Evolutionary conservation across 805 yeast species (phyloP), one percentile per base, ranked within the genome.

Genomic region (Hanseniaspora guilliermondii): DNA sequence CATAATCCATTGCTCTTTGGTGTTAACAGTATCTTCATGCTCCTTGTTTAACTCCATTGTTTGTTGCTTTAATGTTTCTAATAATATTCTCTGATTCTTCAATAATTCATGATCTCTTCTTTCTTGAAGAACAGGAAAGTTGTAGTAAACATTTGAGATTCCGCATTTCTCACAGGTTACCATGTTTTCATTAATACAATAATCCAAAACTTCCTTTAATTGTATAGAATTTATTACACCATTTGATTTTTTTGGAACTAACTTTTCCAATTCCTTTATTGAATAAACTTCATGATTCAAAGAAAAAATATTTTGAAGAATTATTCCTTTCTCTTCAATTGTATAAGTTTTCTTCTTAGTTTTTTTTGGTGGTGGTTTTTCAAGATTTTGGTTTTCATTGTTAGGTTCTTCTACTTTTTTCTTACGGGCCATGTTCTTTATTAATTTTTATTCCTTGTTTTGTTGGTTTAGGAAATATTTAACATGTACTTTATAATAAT

Each of bases 81-180:
- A 33, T 3, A 32, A 5, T 3, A 16, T 5, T 32, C 21, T 21
- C 21, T 39, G 21, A 4, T 19, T 6, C 53, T 44, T 8, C 55
- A 12, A 22, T 63, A 24, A 2, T 41, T 38, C 0, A 44, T 37
- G 22, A 56, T 57, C n/a, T 56, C 61, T 6, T 56, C 56, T 9
- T 53, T 52, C 12, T n/a, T 36, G 64, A 47, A 21, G 48, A 49
- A 8, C 55, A 32, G 59, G 57, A 62, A 74, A 77, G 50, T 75
- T 68, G 79, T 80, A 78, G 56, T 76, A 78, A 2, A 77, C 65
- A 53, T 75, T 75, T 14, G 74, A 68, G 14, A 69, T 67, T 0
- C 84, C 85, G 61, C 83, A 78, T 62, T 79, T 79, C 57, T 76
- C 80, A 39, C 71, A 69, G 44, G 70, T 71, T 7, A 78, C 69